Evolutionary conservation across 139 green algal species (phyloP).

Genomic region (Diplosphaera chodatii): DNA sequence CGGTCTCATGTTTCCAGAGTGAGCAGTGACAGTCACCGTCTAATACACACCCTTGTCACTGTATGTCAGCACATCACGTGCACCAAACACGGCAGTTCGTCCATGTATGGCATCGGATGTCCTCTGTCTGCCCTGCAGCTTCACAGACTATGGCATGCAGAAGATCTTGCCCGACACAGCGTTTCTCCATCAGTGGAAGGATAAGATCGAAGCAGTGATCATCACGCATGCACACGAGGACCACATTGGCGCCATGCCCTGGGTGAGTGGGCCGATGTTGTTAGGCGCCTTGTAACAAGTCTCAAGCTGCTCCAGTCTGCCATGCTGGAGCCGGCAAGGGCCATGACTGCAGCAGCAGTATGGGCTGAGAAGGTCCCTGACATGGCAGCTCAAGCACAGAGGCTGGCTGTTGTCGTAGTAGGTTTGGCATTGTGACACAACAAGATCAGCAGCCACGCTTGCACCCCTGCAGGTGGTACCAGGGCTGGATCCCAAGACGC

Average conservation of each 20-base stretch:
- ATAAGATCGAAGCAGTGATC: conserved; percentile 96
- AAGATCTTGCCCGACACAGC: conserved; percentile 95
- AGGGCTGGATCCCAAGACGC: conserved; percentile 87
- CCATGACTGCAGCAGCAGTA: no score
- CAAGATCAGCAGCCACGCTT: no score
- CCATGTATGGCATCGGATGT: no score
- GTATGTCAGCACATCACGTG: no score
- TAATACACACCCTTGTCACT: not conserved
- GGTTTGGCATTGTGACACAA: no score
- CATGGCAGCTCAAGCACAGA: no score
- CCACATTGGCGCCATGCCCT: conserved; percentile 94
- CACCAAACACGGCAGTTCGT: no score
- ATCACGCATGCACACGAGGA: conserved; percentile 98
- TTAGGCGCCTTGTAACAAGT: not conserved
- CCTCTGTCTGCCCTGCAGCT: no score
- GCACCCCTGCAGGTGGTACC: conserved; percentile 66
- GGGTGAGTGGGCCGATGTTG: conserved; percentile 56
- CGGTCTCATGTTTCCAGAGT: conserved; percentile 99
- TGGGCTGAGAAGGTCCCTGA: no score
- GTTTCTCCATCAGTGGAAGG: conserved; percentile 88
- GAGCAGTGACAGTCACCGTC: conserved; percentile 16
- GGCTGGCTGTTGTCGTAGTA: no score
- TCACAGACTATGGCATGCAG: conserved; percentile 93
- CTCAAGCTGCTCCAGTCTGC: not conserved
- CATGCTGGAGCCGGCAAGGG: no score